Percentiles rank a stretch among this genome's conserved stretches.
phyloP scores from a whole-genome alignment of 768 basidiomycete species.

The Russula vinacea region DNA sequence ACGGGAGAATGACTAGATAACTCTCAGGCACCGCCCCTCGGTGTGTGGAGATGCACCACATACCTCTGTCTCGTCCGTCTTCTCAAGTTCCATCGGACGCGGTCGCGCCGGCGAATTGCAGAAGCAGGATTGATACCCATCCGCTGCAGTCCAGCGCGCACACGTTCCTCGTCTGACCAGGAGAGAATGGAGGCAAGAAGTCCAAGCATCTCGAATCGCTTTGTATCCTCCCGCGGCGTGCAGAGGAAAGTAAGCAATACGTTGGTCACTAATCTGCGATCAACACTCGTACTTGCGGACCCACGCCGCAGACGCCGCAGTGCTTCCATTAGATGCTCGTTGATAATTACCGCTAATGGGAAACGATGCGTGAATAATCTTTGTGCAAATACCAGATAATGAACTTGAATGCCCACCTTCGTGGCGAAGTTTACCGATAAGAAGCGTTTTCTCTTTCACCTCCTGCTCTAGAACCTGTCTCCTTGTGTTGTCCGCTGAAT shows the following conservation, averaged over 20 bases:
- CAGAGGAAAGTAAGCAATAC: constrained; percentile 85
- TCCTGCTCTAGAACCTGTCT: constrained; percentile 81
- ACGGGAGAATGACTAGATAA: constrained; percentile 83
- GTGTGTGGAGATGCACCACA: constrained; percentile 20
- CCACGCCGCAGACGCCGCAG: constrained; percentile 88
- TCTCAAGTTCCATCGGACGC: constrained; percentile 59
- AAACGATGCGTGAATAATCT: constrained; percentile 14
- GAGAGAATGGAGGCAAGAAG: constrained; percentile 86
- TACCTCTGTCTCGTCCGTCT: constrained; percentile 83
- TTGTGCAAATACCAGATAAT: constrained; percentile 3
- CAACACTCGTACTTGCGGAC: constrained; percentile 83
- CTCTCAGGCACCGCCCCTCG: background rate
- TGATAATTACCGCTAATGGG: constrained; percentile 82
- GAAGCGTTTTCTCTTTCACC: constrained; percentile 90
- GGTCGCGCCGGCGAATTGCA: constrained; percentile 36
- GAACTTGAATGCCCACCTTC: constrained; percentile 61
- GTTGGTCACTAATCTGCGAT: constrained; percentile 91
- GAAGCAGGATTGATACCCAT: constrained; percentile 33
- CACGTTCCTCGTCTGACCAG: constrained; percentile 89
- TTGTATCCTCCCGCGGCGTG: constrained; percentile 87
- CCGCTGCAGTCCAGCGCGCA: constrained; percentile 83
- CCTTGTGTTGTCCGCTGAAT: constrained; percentile 58
- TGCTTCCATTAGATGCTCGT: constrained; percentile 96
- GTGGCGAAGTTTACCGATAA: constrained; percentile 93
- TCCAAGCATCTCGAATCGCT: constrained; percentile 94